Evolutionary conservation across 352 stramenopile species (phyloP), one percentile per base, ranked within the genome.

Genomic region (Pythium aristosporum): DNA sequence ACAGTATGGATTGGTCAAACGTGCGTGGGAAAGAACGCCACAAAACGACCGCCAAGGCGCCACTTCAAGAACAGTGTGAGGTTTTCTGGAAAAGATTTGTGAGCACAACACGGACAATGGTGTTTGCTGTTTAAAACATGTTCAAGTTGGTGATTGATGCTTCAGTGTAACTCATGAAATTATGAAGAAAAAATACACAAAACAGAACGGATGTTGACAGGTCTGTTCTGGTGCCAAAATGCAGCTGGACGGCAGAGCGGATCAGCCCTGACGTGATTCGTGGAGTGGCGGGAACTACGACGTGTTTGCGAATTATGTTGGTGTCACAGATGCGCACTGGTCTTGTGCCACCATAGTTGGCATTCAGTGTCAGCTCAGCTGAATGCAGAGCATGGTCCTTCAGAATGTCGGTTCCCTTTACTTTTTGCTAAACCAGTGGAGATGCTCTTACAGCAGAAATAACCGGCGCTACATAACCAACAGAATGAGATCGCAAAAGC

Each of bases 21-120:
- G 50, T 57, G 50, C 50, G 50, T 57, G 48, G 48, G 48, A 54
- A 54, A 54, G 48, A 54, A 39, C 34, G 32, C 34, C 8, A 21
- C 25, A 36, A 37, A 55, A 28, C 13, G 11, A 28, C 34, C n/a
- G 5, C 32, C 49, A 42, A 55, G 43, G 28, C 49, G 32, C 5
- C 49, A 44, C 49, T 56, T 56, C 20, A 56, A 44, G 20, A 37
- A 46, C 34, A n/a, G 20, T 3, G 25, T n/a, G 18, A 12, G 18
- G 8, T 57, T 57, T 30, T 46, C 18, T 28, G 21, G 42, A 57
- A 57, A 34, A 53, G 8, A 53, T 37, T 8, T n/a, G 39, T 18
- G 32, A 57, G 44, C 32, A 37, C 46, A 57, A 57, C 50, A 57
- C 7, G 3, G 23, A 47, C 41, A 10, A 6, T 47, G 5, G 7